Conservation (phyloP, 1,139 yeast species). For the Casaregolazyma suthepensis region DNA sequence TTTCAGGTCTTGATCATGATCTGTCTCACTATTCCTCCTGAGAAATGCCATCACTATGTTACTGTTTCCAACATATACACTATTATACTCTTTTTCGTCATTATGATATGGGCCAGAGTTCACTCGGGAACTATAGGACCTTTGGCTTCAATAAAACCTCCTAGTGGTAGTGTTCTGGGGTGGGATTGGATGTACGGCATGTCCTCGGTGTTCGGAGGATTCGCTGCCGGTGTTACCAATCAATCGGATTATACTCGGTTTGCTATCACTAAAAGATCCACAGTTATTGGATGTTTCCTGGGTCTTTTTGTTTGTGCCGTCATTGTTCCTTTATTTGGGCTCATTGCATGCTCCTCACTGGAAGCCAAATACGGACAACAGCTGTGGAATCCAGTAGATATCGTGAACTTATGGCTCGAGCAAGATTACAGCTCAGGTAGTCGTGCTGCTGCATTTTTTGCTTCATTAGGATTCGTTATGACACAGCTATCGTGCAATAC, state of each 20-base stretch:
- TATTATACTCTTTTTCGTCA: constrained; percentile 20
- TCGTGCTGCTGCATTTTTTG: constrained; percentile 39
- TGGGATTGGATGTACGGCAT: constrained; percentile 26
- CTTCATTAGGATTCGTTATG: constrained; percentile 39
- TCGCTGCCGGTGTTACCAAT: constrained; percentile 32
- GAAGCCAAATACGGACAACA: constrained; percentile 27
- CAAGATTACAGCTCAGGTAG: constrained; percentile 14
- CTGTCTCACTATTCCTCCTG: constrained; percentile 28
- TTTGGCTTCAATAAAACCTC: constrained; percentile 11
- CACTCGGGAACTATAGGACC: constrained; percentile 26
- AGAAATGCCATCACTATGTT: constrained; percentile 22
- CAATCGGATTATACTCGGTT: constrained; percentile 43
- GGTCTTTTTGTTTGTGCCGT: constrained; percentile 31
- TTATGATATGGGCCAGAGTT: constrained; percentile 21
- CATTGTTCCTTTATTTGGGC: constrained; percentile 36
- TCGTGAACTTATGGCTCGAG: constrained; percentile 16
- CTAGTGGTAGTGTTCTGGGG: constrained; percentile 13
- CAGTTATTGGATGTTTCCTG: constrained; percentile 21
- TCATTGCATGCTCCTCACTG: constrained; percentile 34
- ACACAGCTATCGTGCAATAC: constrained; percentile 45
- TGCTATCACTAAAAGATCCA: constrained; percentile 18
- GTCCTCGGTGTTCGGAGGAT: constrained; percentile 21
- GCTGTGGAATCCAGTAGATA: constrained; percentile 18
- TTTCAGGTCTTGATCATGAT: constrained; percentile 26
- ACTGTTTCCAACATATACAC: constrained; percentile 17